Evolutionary conservation across 202 grass and related monocot genomes (phyloP), one percentile per base, ranked within the genome.

Genomic region (Panicum hallii): DNA sequence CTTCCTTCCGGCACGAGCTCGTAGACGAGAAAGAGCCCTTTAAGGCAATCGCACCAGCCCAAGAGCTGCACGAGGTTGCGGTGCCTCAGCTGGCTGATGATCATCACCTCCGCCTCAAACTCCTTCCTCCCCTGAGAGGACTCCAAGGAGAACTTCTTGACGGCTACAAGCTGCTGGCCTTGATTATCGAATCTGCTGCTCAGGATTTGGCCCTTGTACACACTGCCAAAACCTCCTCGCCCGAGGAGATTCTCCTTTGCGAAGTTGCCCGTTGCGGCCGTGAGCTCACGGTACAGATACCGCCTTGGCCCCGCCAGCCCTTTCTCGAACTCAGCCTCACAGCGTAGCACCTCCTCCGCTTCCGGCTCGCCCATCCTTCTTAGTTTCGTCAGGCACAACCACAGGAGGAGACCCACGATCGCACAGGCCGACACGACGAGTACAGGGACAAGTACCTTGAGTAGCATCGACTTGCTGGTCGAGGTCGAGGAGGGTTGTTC

Each of bases 231-330:
- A 26, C 60, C 88, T 2, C 91, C 91, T 77, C 48, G 47, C 48
- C 91, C 88, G 19, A 93, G 88, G 78, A 83, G 85, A 43, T 55
- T 70, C 20, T 88, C 79, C 41, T 85, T 88, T 7, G 88, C 58
- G 41, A 93, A 90, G 58, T 90, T 84, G 7, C 46, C 65, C 1
- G 85, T 88, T 2, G 88, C 85, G 36, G 70, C 52, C 2, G 57
- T 85, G 7, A 93, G 83, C 43, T 93, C 66, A 5, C 40, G 54
- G 48, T 93, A 85, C 9, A 11, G 19, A 26, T 88, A 93, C 41
- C 77, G 85, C 70, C 16, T 90, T 16, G 79, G 84, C 11, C 84
- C 87, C 20, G 65, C 82, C n/a, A 32, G 67, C 32, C 32, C 63
- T 20, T 14, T 32, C 4, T 32, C 32, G 32, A 34, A 34, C 1